These are phyloP conservation scores for Botrytis galanthina DNA, from an alignment of 2,329 filamentous ascomycete species.

Conservation along the genomic window DNA sequence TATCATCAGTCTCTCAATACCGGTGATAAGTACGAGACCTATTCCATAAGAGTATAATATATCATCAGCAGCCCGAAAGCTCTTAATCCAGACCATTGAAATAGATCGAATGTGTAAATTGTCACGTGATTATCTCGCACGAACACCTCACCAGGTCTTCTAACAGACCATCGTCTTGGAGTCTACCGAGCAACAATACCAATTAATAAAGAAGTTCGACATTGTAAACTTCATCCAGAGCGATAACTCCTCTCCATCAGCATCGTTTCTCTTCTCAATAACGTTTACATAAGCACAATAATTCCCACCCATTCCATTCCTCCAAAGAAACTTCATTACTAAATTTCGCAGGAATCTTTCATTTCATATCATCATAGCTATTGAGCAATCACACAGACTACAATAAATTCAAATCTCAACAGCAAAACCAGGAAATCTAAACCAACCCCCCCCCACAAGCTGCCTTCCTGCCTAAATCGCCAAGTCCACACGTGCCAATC, in stretches of 20 bases:
- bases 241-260: neutral
- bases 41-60: neutral
- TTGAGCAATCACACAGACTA: neutral
- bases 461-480: constrained; percentile 2
- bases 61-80: neutral
- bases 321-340: neutral
- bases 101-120: neutral
- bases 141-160: neutral
- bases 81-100: neutral
- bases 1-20: neutral
- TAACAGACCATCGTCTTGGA: neutral
- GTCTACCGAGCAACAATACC: neutral
- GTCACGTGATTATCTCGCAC: neutral
- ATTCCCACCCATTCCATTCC: neutral
- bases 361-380: neutral
- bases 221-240: too few species aligned
- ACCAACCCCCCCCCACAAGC: fast-evolving
- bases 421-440: neutral
- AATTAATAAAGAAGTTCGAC: neutral
- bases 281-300: neutral
- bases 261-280: neutral
- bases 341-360: neutral
- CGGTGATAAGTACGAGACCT: neutral
- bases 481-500: neutral
- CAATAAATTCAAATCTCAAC: neutral